A percentile compares a stretch with the other conserved stretches of the same genome.
These are phyloP conservation scores for Artemisia annua DNA, from an alignment of 129 eudicot species.

Conservation along the genomic window DNA sequence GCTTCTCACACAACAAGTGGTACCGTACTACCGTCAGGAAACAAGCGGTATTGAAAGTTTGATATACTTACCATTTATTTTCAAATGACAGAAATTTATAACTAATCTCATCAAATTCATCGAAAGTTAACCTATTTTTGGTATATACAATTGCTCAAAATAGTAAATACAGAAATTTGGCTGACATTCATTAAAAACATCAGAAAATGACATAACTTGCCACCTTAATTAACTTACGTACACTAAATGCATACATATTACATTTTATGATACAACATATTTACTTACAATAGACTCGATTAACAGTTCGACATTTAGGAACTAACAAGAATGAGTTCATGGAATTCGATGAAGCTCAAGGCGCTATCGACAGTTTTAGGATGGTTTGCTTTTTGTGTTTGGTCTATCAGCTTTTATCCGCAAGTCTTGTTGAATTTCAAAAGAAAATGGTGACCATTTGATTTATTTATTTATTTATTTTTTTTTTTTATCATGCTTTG, in stretches of 20 bases:
- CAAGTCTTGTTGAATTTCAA: conserved; percentile 68
- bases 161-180: neutral
- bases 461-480: no score
- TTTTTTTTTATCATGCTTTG: neutral
- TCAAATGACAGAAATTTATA: no score
- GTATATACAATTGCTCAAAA: no score
- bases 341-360: neutral
- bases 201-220: neutral
- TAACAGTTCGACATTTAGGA: neutral
- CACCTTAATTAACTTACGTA: neutral
- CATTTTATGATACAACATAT: neutral
- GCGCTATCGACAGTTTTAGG: conserved; percentile 47
- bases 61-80: no score
- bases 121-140: no score
- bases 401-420: conserved; percentile 72
- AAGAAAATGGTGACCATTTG: conserved; percentile 50
- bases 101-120: no score
- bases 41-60: no score
- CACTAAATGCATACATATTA: neutral
- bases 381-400: conserved; percentile 63
- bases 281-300: neutral
- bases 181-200: no score
- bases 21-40: no score
- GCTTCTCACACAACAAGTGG: no score
- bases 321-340: neutral